Percentiles rank a stretch among this genome's conserved stretches.
These are phyloP conservation scores for Penicillium olsonii DNA, from an alignment of 2,329 filamentous ascomycete species.

Conservation along the genomic window DNA sequence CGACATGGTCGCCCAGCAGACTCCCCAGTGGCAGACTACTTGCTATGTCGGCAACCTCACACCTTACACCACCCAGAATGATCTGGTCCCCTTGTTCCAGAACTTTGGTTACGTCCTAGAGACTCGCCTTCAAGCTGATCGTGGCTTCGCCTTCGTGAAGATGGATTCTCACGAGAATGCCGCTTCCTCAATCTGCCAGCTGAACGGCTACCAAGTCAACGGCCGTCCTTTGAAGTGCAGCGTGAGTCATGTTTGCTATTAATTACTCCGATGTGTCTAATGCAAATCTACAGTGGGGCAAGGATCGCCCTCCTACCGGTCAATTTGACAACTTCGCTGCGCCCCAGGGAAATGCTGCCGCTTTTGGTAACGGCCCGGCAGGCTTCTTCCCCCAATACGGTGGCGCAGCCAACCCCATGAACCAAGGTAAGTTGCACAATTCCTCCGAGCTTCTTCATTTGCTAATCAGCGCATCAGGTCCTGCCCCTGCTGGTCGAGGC, in stretches of 20 bases:
- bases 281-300: constrained; percentile 75
- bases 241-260: constrained; percentile 62
- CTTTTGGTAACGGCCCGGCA: constrained; percentile 72
- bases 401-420: constrained; percentile 66
- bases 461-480: constrained; percentile 41
- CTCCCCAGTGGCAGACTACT: constrained; percentile 96
- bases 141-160: constrained; percentile 98
- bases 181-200: constrained; percentile 95
- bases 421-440: constrained; percentile 50
- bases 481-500: constrained; percentile 59
- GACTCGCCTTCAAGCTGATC: constrained; percentile 95
- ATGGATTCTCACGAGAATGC: constrained; percentile 99
- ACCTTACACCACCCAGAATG: constrained; percentile 94
- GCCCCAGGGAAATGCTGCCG: constrained; percentile 67
- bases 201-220: constrained; percentile 98
- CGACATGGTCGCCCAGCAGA: constrained; percentile 94
- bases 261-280: constrained; percentile 25
- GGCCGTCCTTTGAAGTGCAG: constrained; percentile 97
- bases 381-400: constrained; percentile 93
- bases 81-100: constrained; percentile 96
- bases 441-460: constrained; percentile 8
- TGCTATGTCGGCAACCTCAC: constrained; percentile 98
- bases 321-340: constrained; percentile 82
- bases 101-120: constrained; percentile 98
- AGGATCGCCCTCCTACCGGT: constrained; percentile 89